A percentile compares a stretch with the other conserved stretches of the same genome.
These are phyloP conservation scores for Phytophthora pistaciae DNA, from an alignment of 352 stramenopile genomes.

Conservation along the genomic window DNA sequence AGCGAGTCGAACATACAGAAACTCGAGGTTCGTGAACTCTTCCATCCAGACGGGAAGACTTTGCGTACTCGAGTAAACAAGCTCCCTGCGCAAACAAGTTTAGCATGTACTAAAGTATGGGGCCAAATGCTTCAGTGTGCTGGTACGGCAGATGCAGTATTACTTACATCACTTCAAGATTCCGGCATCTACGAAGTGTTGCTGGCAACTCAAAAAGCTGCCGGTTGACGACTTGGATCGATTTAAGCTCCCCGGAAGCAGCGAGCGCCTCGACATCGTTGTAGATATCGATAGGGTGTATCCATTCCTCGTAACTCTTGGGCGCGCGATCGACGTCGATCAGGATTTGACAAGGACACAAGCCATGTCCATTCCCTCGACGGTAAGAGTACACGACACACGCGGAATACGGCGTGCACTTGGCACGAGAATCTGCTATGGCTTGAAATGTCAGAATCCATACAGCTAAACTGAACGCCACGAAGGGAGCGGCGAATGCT, in stretches of 20 bases:
- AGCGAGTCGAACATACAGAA: conserved; percentile 19
- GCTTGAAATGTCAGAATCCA: neutral
- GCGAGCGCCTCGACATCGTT: conserved; percentile 14
- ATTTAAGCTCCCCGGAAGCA: conserved; percentile 15
- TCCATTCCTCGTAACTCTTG: conserved; percentile 17
- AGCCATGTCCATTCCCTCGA: neutral
- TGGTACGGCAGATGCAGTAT: no score
- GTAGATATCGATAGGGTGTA: conserved; percentile 9
- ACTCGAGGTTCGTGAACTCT: conserved; percentile 22
- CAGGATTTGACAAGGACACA: conserved; percentile 13
- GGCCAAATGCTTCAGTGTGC: no score
- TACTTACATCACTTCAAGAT: conserved; percentile 19
- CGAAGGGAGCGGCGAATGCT: conserved; percentile 2
- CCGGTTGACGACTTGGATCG: conserved; percentile 29
- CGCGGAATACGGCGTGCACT: conserved; percentile 2
- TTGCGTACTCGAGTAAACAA: conserved; percentile 23
- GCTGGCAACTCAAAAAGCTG: conserved; percentile 4
- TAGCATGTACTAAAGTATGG: no score
- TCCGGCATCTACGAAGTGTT: conserved; percentile 9
- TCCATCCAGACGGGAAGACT: conserved; percentile 14
- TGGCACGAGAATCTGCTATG: neutral
- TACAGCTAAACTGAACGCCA: conserved; percentile 1
- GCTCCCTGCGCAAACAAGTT: neutral
- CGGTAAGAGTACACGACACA: conserved; percentile 18
- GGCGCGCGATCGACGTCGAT: conserved; percentile 19